These are phyloP conservation scores for Paragyromitra xinjiangensis DNA, from an alignment of 495 filamentous ascomycete genomes.

Conservation along the genomic window DNA sequence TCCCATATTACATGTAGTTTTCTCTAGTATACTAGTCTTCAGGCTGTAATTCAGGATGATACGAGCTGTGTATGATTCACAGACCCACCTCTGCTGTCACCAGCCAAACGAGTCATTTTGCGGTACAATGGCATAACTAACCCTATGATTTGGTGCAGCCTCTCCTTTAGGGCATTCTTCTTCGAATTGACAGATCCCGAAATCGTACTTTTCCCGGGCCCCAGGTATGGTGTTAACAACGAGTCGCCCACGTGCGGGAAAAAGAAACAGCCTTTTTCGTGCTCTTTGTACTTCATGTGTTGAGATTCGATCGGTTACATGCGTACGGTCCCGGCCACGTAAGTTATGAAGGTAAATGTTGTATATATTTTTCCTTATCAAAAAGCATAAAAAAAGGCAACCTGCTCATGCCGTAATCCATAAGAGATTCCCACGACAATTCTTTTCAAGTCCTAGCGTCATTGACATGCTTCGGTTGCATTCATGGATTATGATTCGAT, in stretches of 20 bases:
- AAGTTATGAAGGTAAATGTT: slow-evolving; percentile 17
- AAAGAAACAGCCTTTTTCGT: slow-evolving; percentile 8
- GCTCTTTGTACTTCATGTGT: slow-evolving; percentile 9
- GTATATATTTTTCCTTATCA: slow-evolving; percentile 16
- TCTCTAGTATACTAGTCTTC: slow-evolving; percentile 5
- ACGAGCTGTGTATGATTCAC: background rate
- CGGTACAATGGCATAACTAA: background rate
- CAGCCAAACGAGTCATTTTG: background rate
- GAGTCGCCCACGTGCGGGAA: slow-evolving; percentile 8
- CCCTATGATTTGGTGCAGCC: background rate
- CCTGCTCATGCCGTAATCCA: slow-evolving; percentile 13
- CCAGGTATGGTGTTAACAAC: slow-evolving; percentile 16
- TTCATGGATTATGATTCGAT: slow-evolving; percentile 37
- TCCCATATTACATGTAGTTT: slow-evolving; percentile 5
- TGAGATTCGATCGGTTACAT: slow-evolving; percentile 30
- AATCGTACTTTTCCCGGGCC: slow-evolving; percentile 17
- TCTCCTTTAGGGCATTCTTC: slow-evolving; percentile 10
- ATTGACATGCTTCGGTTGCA: slow-evolving; percentile 8
- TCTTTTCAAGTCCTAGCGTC: slow-evolving; percentile 3
- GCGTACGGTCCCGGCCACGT: slow-evolving; percentile 35
- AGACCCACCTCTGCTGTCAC: background rate
- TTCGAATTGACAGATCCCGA: slow-evolving; percentile 4
- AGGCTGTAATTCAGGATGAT: slow-evolving; percentile 2
- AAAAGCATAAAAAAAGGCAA: slow-evolving; percentile 28
- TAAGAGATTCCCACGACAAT: background rate